Conservation (phyloP, 129 eudicot species). For the Lactuca saligna region DNA sequence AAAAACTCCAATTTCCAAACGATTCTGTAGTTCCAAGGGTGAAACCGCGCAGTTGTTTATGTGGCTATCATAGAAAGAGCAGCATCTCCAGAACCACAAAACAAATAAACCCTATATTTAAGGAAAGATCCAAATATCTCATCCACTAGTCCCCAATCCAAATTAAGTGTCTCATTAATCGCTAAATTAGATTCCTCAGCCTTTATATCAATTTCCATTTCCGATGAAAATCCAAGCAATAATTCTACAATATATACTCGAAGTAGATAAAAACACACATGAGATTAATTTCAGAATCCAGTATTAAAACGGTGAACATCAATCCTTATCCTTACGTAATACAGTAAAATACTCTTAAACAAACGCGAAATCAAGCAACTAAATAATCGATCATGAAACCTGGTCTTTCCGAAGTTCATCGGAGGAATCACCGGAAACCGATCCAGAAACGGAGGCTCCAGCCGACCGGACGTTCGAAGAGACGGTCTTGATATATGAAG, state of each 20-base stretch:
- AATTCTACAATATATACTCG: background rate
- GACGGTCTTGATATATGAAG: conserved; percentile 68
- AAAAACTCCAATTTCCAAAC: background rate
- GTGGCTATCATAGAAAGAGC: background rate
- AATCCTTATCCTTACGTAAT: conserved; percentile 5
- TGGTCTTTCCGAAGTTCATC: conserved; percentile 62
- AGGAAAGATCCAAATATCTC: conserved; percentile 18
- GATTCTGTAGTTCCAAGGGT: conserved; percentile 7
- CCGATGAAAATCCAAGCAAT: background rate
- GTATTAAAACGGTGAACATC: background rate
- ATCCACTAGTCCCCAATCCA: conserved; percentile 24
- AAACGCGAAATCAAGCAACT: conserved; percentile 8
- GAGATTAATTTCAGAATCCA: background rate
- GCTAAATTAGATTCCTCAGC: background rate
- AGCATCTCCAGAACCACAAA: conserved; percentile 18
- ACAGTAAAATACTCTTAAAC: background rate
- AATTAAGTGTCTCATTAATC: conserved; percentile 9
- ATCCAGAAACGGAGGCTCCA: conserved; percentile 65
- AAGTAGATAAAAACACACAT: conserved; percentile 1
- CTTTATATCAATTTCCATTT: conserved; percentile 1
- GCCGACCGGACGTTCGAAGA: conserved; percentile 65
- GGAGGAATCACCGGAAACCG: conserved; percentile 47
- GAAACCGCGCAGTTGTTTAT: background rate
- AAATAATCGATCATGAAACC: conserved; percentile 35
- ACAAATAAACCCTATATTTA: conserved; percentile 15